Conservation (phyloP, 2,329 filamentous ascomycete species). For the Colletotrichum tofieldiae region DNA sequence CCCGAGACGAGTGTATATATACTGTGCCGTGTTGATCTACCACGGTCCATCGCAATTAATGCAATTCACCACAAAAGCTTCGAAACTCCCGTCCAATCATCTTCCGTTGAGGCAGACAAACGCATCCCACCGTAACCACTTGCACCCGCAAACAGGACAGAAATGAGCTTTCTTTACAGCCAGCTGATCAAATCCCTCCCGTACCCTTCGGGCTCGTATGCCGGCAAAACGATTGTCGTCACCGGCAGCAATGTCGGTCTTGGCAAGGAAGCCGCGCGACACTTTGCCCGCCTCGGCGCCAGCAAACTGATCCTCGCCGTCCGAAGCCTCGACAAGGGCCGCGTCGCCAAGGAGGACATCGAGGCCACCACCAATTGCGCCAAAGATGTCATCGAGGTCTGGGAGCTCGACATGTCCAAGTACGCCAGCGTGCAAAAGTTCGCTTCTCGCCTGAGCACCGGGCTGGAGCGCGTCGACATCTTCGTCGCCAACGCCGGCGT, state of each 20-base stretch:
- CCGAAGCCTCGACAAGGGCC: conserved; percentile 43
- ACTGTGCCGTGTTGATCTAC: neutral
- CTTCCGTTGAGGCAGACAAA: neutral
- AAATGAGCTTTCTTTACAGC: conserved; percentile 34
- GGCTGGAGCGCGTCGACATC: conserved; percentile 61
- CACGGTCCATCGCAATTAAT: too few relatives aligned
- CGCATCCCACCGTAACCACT: neutral
- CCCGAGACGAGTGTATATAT: neutral
- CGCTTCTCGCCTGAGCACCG: conserved; percentile 51
- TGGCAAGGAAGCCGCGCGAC: conserved; percentile 53
- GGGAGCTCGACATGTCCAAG: conserved; percentile 64
- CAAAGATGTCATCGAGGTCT: conserved; percentile 60
- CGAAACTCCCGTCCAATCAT: neutral
- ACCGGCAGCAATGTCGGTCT: conserved; percentile 55
- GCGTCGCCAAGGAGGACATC: conserved; percentile 56
- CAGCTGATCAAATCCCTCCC: conserved; percentile 39
- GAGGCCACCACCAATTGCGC: conserved; percentile 46
- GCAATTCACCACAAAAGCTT: too few relatives aligned
- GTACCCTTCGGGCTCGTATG: conserved; percentile 46
- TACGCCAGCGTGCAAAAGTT: conserved; percentile 65
- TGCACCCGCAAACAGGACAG: neutral
- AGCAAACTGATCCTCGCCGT: conserved; percentile 43
- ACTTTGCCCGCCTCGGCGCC: conserved; percentile 45
- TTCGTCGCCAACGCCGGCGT: conserved; percentile 62
- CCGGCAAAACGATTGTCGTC: conserved; percentile 53